Evolutionary conservation across 352 stramenopile species (phyloP).

Genomic region (Globisporangium carolinianum): DNA sequence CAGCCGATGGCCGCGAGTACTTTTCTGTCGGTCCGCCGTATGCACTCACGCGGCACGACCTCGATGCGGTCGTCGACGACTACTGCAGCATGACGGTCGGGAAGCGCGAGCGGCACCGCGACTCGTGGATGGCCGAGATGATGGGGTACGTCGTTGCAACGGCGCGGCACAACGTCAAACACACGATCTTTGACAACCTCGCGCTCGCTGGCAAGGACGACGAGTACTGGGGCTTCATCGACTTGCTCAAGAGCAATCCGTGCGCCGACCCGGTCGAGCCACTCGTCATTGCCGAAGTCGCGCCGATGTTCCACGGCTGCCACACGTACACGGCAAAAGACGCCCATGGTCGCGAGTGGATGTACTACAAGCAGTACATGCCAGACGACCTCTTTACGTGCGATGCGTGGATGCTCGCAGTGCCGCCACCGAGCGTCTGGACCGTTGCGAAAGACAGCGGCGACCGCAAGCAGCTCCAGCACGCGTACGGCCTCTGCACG

Average conservation of each 20-base stretch:
- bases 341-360: slow-evolving; percentile 41
- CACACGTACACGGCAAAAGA: slow-evolving; percentile 38
- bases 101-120: slow-evolving; percentile 27
- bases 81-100: slow-evolving; percentile 57
- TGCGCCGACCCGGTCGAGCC: slow-evolving; percentile 40
- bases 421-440: slow-evolving; percentile 55
- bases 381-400: slow-evolving; percentile 69
- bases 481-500: slow-evolving; percentile 76
- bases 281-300: slow-evolving; percentile 34
- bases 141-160: slow-evolving; percentile 53
- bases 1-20: slow-evolving; percentile 37
- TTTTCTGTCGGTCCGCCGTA: slow-evolving; percentile 54
- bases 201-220: slow-evolving; percentile 41
- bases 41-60: slow-evolving; percentile 43
- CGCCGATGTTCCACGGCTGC: slow-evolving; percentile 37
- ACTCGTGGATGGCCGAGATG: slow-evolving; percentile 43
- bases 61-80: slow-evolving; percentile 49
- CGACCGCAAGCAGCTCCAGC: slow-evolving; percentile 39
- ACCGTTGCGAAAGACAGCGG: slow-evolving; percentile 38
- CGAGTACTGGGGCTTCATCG: slow-evolving; percentile 57
- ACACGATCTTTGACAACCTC: slow-evolving; percentile 73
- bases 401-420: slow-evolving; percentile 65
- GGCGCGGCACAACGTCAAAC: slow-evolving; percentile 59
- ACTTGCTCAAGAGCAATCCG: slow-evolving; percentile 50
- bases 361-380: slow-evolving; percentile 59